Base-by-base conservation (phyloP, 116 monocot species). In the Iris pallida region DNA sequence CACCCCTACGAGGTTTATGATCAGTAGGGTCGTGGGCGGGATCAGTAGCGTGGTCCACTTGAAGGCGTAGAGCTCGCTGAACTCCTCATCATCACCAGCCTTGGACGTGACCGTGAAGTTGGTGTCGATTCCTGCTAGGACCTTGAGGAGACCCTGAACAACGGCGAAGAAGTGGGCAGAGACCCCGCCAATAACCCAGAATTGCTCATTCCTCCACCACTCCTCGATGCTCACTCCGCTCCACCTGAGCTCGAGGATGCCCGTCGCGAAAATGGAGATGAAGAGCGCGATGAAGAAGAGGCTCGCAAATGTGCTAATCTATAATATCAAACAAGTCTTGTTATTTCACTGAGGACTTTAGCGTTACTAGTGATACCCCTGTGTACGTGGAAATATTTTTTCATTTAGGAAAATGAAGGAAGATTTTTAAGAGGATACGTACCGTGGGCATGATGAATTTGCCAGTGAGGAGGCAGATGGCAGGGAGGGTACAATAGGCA, bases 361-460 rank as follows among this genome's bases (percentile, higher is more conserved):
- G 63, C 15, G 42, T 45, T 7, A 12, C 13, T 16, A 10, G 15
- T 63, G 1, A 44, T 45, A n/a, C n/a, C 30, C 30, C 30, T 30
- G 30, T 30, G 30, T 30, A 30, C 10, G 0, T 53, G 4, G 30
- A 30, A 30, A 30, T 30, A 30, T 30, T 30, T 30, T n/a, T 30
- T 30, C 30, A 30, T 30, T 3, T 30, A 30, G 30, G 30, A 30
- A 30, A 30, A 30, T 30, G 30, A 30, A 30, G 30, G 43, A 17
- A 11, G 18, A 7, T 6, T 5, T n/a, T 54, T 19, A 11, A 18
- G n/a, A 53, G 4, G 43, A 14, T 60, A 77, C 90, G 45, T 43
- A 97, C 97, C 65, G 92, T 72, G 4, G 97, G 97, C 92, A 92
- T 97, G 85, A 97, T 97, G 85, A 97, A 97, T 59, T 97, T 97